phyloP scores from a whole-genome alignment of 169 alveolate species.

The Plasmodium falciparum region DNA sequence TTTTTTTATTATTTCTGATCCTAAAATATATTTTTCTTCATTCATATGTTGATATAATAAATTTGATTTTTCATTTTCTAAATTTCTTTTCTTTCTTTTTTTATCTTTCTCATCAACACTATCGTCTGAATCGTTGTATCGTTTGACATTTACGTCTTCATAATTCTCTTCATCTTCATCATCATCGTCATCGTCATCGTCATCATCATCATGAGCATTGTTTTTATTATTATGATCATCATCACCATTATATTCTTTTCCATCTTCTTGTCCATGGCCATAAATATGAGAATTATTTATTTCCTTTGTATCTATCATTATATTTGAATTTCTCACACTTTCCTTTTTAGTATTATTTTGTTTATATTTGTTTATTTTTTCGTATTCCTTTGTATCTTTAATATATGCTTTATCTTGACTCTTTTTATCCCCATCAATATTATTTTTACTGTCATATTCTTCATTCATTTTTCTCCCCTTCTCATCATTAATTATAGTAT shows the following conservation, averaged over 20 bases:
- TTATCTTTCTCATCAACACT: constrained; percentile 7
- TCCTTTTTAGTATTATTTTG: too few species aligned
- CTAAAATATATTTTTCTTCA: constrained; percentile 47
- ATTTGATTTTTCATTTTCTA: constrained; percentile 12
- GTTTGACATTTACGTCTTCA: background rate
- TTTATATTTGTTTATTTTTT: too few species aligned
- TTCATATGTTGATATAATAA: constrained; percentile 6
- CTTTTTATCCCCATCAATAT: background rate
- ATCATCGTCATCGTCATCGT: background rate
- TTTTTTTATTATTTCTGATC: constrained; percentile 68
- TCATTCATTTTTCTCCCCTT: background rate
- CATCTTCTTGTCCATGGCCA: background rate
- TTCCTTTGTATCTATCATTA: too few species aligned
- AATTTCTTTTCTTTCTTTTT: constrained; percentile 2
- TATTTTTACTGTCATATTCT: background rate
- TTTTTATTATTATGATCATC: too few species aligned
- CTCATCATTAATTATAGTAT: background rate
- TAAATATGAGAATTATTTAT: too few species aligned
- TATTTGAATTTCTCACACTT: too few species aligned
- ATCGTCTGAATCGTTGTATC: background rate
- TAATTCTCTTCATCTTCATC: background rate
- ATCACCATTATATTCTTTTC: background rate
- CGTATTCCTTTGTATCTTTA: too few species aligned
- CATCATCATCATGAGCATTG: background rate
- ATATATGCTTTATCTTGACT: background rate